phyloP scores from a whole-genome alignment of 345 rosid species.

The Eucalyptus cloeziana region DNA sequence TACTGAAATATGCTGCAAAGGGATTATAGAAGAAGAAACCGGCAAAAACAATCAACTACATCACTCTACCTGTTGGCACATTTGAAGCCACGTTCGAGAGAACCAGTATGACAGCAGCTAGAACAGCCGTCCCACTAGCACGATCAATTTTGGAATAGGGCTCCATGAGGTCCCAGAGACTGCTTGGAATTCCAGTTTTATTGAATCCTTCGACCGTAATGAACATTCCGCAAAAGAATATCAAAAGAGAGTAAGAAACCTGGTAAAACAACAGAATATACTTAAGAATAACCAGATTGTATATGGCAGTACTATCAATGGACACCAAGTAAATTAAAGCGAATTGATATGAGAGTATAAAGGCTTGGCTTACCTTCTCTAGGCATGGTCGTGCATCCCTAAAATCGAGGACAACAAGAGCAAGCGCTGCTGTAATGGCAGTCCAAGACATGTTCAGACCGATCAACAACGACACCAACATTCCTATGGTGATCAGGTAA shows the following conservation, averaged over 20 bases:
- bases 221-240: conserved; percentile 90
- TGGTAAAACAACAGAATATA: conserved; percentile 4
- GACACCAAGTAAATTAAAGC: not conserved
- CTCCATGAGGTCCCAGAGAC: conserved; percentile 70
- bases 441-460: conserved; percentile 94
- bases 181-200: conserved; percentile 72
- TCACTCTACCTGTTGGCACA: conserved; percentile 16
- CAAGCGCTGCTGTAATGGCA: conserved; percentile 73
- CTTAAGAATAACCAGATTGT: not conserved
- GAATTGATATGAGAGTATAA: not conserved
- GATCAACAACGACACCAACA: conserved; percentile 52
- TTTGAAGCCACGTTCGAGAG: conserved; percentile 19
- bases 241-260: conserved; percentile 73
- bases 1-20: not conserved
- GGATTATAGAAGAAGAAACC: not conserved
- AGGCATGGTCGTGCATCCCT: conserved; percentile 70
- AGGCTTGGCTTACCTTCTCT: conserved; percentile 42
- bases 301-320: not conserved
- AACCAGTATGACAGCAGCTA: conserved; percentile 10
- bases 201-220: conserved; percentile 79
- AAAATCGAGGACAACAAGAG: conserved; percentile 77
- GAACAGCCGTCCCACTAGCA: conserved; percentile 24
- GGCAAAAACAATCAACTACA: not conserved
- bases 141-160: conserved; percentile 43
- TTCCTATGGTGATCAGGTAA: conserved; percentile 50